Percentiles rank a stretch among this genome's conserved stretches.
Conservation (phyloP, 2,329 filamentous ascomycete genomes). For the Seiridium cupressi region DNA sequence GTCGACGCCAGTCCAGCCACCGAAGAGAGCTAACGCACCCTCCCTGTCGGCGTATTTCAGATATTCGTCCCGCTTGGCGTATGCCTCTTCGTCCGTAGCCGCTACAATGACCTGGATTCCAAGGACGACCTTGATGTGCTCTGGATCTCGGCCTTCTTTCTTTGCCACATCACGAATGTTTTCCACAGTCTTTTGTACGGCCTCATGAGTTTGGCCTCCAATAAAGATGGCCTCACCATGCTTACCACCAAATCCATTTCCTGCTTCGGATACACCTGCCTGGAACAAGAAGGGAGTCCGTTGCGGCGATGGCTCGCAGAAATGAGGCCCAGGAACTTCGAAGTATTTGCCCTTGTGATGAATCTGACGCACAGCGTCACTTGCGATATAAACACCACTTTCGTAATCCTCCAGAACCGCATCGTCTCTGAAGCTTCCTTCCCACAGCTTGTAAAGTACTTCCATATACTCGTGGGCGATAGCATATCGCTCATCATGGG, state of each 20-base stretch:
- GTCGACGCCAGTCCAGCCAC: constrained; percentile 59
- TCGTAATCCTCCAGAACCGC: constrained; percentile 51
- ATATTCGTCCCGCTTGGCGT: constrained; percentile 46
- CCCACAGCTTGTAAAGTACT: constrained; percentile 60
- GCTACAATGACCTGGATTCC: constrained; percentile 47
- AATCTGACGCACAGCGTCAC: constrained; percentile 55
- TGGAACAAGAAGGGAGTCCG: constrained; percentile 58
- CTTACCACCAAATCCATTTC: constrained; percentile 52
- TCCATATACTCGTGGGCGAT: constrained; percentile 61
- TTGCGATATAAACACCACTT: constrained; percentile 55
- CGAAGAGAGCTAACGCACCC: constrained; percentile 53
- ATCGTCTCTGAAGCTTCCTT: constrained; percentile 54
- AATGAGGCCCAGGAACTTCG: constrained; percentile 38
- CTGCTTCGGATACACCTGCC: constrained; percentile 57
- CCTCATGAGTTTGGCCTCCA: constrained; percentile 47
- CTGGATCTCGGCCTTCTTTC: constrained; percentile 50
- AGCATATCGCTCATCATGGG: constrained; percentile 59
- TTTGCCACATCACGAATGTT: constrained; percentile 51
- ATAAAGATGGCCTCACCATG: constrained; percentile 63
- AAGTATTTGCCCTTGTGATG: constrained; percentile 59
- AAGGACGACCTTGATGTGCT: constrained; percentile 52
- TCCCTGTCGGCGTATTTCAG: constrained; percentile 50
- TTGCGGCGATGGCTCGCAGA: constrained; percentile 54
- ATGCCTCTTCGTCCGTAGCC: constrained; percentile 49
- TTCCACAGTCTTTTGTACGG: constrained; percentile 48